phyloP scores from a whole-genome alignment of 2,329 filamentous ascomycete genomes.

The Beauveria bassiana region DNA sequence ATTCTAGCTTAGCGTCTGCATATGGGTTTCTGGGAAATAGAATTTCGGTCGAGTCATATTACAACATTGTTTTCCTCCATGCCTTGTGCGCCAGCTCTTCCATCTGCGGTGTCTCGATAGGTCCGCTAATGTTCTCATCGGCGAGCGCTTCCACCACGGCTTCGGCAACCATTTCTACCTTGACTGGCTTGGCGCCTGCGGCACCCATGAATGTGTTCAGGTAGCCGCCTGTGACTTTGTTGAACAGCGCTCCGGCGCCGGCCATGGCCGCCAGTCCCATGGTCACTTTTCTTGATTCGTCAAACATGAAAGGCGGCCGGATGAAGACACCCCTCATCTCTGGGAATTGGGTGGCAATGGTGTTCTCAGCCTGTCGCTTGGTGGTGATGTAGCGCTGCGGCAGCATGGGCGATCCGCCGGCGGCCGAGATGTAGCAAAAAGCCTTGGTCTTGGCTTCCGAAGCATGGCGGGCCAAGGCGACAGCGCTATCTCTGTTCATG shows the following conservation, averaged over 20 bases:
- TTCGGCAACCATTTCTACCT: conserved; percentile 80
- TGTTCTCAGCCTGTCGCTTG: conserved; percentile 81
- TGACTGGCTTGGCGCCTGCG: conserved; percentile 76
- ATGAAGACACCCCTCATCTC: conserved; percentile 73
- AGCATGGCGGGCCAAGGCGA: conserved; percentile 74
- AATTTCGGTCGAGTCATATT: conserved; percentile 19
- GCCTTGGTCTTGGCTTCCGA: conserved; percentile 53
- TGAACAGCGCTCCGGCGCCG: conserved; percentile 67
- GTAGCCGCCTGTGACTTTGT: conserved; percentile 66
- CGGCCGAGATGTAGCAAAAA: conserved; percentile 86
- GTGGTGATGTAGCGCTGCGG: conserved; percentile 82
- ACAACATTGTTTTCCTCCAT: conserved; percentile 90
- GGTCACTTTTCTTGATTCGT: conserved; percentile 72
- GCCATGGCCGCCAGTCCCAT: conserved; percentile 75
- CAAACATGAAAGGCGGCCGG: conserved; percentile 83
- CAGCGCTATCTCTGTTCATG: conserved; percentile 89
- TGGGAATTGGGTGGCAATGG: conserved; percentile 66
- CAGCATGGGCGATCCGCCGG: conserved; percentile 75
- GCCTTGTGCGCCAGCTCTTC: conserved; percentile 71
- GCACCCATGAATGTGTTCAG: conserved; percentile 72
- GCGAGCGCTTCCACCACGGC: conserved; percentile 81
- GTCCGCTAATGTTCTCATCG: conserved; percentile 64
- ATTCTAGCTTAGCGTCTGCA: conserved; percentile 22
- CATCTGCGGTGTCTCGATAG: conserved; percentile 71
- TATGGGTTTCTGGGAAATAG: conserved; percentile 4